Percentiles rank a stretch among this genome's conserved stretches.
These are phyloP conservation scores for Naumovozyma dairenensis DNA, from an alignment of 805 yeast genomes.

Conservation along the genomic window DNA sequence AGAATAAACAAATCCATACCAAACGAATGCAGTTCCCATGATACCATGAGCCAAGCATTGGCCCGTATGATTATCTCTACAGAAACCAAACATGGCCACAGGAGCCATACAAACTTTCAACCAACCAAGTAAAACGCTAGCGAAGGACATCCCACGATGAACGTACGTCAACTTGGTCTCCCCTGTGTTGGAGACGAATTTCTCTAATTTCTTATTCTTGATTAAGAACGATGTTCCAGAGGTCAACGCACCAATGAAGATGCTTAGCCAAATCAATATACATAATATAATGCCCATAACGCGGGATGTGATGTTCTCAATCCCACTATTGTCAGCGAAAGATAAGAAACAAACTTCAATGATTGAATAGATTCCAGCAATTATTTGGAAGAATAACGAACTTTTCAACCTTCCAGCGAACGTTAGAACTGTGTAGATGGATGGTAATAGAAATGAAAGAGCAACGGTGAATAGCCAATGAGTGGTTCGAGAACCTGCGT, in stretches of 20 bases:
- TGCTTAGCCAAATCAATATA: conserved; percentile 34
- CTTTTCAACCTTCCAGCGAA: conserved; percentile 42
- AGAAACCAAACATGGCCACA: conserved; percentile 77
- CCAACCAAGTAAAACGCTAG: conserved; percentile 56
- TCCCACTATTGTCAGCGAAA: conserved; percentile 56
- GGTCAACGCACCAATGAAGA: conserved; percentile 47
- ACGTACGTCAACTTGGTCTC: conserved; percentile 25
- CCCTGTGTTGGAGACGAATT: conserved; percentile 32
- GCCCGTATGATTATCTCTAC: conserved; percentile 75
- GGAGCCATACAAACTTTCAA: conserved; percentile 73
- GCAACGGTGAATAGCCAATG: conserved; percentile 54
- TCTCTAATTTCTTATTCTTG: conserved; percentile 27
- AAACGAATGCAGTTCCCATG: conserved; percentile 84
- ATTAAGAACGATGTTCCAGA: conserved; percentile 40
- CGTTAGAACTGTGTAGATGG: conserved; percentile 43
- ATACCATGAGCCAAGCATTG: conserved; percentile 96
- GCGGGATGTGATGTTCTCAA: conserved; percentile 56
- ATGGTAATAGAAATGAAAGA: conserved; percentile 44
- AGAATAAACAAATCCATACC: conserved; percentile 64
- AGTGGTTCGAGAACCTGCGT: conserved; percentile 45
- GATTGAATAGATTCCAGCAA: conserved; percentile 40
- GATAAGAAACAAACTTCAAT: conserved; percentile 48
- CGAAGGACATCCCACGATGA: conserved; percentile 40
- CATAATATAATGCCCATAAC: conserved; percentile 58
- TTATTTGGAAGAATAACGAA: conserved; percentile 37